Conservation (phyloP, 148 eudicot genomes). For the Heliosperma pusillum region DNA sequence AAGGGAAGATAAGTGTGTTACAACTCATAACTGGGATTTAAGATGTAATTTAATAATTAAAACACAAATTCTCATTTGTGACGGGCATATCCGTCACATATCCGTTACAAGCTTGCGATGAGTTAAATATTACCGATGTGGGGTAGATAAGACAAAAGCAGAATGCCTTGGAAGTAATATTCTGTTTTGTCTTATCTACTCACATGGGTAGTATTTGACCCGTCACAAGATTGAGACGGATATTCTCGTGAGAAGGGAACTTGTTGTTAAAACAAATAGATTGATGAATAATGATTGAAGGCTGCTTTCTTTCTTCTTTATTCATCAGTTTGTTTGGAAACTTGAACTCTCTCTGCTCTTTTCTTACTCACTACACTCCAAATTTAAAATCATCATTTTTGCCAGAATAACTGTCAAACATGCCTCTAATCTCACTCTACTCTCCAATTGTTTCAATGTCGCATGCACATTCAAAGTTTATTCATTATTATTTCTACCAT, state of each 20-base stretch:
- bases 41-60: not conserved
- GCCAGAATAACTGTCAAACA: not conserved
- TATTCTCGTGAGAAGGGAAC: no score
- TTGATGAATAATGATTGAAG: not conserved
- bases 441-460: not conserved
- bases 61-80: no score
- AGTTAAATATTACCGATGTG: no score
- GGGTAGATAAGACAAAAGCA: no score
- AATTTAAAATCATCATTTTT: no score
- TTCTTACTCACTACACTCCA: not conserved
- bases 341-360: conserved; percentile 11
- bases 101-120: no score
- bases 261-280: no score
- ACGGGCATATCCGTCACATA: no score
- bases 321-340: not conserved
- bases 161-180: no score
- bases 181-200: no score
- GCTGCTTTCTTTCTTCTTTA: not conserved
- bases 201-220: no score
- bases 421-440: conserved; percentile 1
- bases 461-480: not conserved
- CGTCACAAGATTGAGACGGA: no score
- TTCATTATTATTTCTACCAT: not conserved
- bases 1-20: not conserved
- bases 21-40: conserved; percentile 1